Conservation (phyloP, 345 rosid genomes). For the Nephelium lappaceum region DNA sequence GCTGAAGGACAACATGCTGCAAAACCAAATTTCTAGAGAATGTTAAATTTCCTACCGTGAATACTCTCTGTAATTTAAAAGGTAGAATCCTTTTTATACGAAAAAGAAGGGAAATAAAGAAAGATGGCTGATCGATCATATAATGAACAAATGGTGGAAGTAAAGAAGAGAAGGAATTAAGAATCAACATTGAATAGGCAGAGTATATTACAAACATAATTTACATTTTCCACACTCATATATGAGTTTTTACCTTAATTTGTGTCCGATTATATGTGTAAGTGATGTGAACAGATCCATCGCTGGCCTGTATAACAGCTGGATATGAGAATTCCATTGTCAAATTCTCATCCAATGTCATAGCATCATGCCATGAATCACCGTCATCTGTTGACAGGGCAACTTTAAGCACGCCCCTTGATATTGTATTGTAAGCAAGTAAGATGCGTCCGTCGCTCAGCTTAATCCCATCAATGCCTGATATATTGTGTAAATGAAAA, state of each 20-base stretch:
- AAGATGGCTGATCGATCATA: not conserved
- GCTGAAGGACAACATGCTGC: slow-evolving; percentile 64
- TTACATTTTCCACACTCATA: not conserved
- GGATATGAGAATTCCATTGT: slow-evolving; percentile 93
- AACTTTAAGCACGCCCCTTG: slow-evolving; percentile 81
- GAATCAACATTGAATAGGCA: not conserved
- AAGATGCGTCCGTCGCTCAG: slow-evolving; percentile 66
- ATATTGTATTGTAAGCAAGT: slow-evolving; percentile 80
- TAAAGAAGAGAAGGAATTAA: not conserved
- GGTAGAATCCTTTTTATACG: not conserved
- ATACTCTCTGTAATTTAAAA: slow-evolving; percentile 7
- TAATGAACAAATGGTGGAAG: not conserved
- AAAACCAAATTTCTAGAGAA: slow-evolving; percentile 15
- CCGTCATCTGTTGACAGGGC: slow-evolving; percentile 76
- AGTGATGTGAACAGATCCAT: slow-evolving; percentile 80
- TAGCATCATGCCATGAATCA: slow-evolving; percentile 70
- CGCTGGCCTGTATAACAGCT: slow-evolving; percentile 76
- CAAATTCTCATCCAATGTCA: slow-evolving; percentile 61
- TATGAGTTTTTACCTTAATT: slow-evolving; percentile 60
- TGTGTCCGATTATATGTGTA: slow-evolving; percentile 87
- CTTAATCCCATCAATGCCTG: slow-evolving; percentile 88
- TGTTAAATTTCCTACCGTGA: slow-evolving; percentile 8
- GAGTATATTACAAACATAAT: not conserved
- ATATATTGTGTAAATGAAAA: slow-evolving; percentile 2
- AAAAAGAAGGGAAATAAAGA: not conserved